Conservation (phyloP, 2,329 filamentous ascomycete genomes). For the Cadophora sp. region DNA sequence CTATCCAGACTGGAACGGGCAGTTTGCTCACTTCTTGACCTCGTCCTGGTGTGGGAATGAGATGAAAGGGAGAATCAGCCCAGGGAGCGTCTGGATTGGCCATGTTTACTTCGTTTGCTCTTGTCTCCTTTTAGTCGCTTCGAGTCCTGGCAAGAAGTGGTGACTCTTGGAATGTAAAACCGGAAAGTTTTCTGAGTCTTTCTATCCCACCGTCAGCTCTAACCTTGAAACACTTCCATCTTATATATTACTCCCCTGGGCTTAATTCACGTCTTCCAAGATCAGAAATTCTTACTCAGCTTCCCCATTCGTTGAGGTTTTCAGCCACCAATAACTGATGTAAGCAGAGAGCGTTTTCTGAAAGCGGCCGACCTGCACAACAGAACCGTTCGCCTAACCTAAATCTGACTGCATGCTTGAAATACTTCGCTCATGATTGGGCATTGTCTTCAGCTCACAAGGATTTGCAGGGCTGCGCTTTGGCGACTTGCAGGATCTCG, state of each 20-base stretch:
- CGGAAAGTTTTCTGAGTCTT: not conserved
- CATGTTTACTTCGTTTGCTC: not conserved
- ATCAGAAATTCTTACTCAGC: not conserved
- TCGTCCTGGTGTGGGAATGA: slow-evolving; percentile 23
- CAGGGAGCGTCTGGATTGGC: slow-evolving; percentile 12
- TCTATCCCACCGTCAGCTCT: not conserved
- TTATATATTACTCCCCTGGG: not conserved
- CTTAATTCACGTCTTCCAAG: too few species aligned
- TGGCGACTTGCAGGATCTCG: not conserved
- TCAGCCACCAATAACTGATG: not conserved
- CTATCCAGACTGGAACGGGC: slow-evolving; percentile 33
- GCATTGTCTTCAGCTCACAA: not conserved
- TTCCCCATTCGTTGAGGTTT: not conserved
- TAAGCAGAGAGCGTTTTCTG: slow-evolving; percentile 10
- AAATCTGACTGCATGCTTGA: slow-evolving; percentile 9
- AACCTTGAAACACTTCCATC: not conserved
- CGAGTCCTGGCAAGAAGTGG: not conserved
- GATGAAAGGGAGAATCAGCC: slow-evolving; percentile 24
- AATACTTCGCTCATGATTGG: not conserved
- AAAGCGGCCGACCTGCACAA: not conserved
- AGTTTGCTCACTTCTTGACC: slow-evolving; percentile 15
- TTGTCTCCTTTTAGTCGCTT: not conserved
- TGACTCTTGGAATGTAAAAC: not conserved
- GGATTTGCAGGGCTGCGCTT: not conserved
- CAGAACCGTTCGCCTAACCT: not conserved